Base-by-base conservation (phyloP, 495 filamentous ascomycete genomes). In the Pseudomonodictys pantanalensis region DNA sequence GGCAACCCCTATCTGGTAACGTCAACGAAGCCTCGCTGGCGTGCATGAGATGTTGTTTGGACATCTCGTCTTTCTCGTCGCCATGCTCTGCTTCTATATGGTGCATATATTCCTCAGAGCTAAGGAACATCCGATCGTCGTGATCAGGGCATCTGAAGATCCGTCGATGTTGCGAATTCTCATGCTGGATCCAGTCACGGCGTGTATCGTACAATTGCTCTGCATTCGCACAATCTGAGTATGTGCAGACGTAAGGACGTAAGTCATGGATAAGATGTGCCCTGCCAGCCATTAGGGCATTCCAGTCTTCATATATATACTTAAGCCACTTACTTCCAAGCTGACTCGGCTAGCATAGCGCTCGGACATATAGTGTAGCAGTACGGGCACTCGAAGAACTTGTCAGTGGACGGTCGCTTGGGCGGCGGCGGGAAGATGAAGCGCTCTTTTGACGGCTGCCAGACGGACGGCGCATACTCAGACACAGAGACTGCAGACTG, bases 371-470 rank as follows among this genome's bases (percentile, higher is more conserved):
- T 43, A 5, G 41, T 43, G 41, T 17, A 43, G 41, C 41, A 43
- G n/a, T 43, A 43, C n/a, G 41, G 41, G 41, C 41, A 43, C n/a
- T 43, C 41, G n/a, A 43, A 43, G n/a, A 43, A 43, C n/a, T 43
- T 43, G 7, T 43, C 15, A 17, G 15, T 17, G 7, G 41, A 20
- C 23, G 41, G n/a, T 17, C n/a, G 7, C n/a, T 43, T 43, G 5
- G 41, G 41, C n/a, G 41, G 5, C 6, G 41, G 41, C n/a, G 41
- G 41, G 23, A 43, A 43, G 5, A 5, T 17, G 41, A 43, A 17
- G 41, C 7, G 41, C 41, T 43, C 41, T 7, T 17, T 43, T 17
- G n/a, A 17, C 7, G n/a, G 7, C 23, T 43, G 7, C 41, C 41
- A 43, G 23, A 17, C 23, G 7, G 41, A 43, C 5, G 41, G 41